phyloP scores from a whole-genome alignment of 768 basidiomycete genomes.

The Suillus paluster region DNA sequence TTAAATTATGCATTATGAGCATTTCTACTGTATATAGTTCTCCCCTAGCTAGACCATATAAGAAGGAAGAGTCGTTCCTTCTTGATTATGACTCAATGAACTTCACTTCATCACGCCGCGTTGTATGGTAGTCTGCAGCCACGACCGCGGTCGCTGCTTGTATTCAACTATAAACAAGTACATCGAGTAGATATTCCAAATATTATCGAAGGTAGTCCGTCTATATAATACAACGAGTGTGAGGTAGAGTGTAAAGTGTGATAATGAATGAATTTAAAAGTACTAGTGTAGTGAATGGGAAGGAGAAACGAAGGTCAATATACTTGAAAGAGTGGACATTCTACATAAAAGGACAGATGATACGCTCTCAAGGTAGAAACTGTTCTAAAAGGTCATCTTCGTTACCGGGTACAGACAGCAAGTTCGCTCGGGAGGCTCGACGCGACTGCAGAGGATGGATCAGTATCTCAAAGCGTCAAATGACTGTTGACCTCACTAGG shows the following conservation, averaged over 20 bases:
- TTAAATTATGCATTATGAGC: too few relatives aligned
- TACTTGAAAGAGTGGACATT: not conserved
- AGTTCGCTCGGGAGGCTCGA: constrained; percentile 25
- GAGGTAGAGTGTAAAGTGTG: not conserved
- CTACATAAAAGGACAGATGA: not conserved
- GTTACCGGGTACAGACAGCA: constrained; percentile 13
- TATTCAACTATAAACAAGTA: not conserved
- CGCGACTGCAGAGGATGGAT: not conserved
- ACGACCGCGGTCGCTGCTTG: not conserved
- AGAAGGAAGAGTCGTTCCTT: too few relatives aligned
- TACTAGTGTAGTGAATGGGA: not conserved
- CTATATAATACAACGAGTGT: not conserved
- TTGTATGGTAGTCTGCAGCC: too few relatives aligned
- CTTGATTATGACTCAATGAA: too few relatives aligned
- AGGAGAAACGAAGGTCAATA: not conserved
- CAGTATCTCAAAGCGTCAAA: not conserved
- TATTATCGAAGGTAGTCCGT: not conserved
- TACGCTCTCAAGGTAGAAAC: not conserved
- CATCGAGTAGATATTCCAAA: not conserved
- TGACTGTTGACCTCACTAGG: constrained; percentile 30
- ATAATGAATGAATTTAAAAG: not conserved
- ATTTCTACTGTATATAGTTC: too few relatives aligned
- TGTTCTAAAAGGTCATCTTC: not conserved
- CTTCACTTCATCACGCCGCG: too few relatives aligned
- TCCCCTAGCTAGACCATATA: too few relatives aligned